Base-by-base conservation (phyloP, 2,329 filamentous ascomycete species). In the Grosmannia penicillata region DNA sequence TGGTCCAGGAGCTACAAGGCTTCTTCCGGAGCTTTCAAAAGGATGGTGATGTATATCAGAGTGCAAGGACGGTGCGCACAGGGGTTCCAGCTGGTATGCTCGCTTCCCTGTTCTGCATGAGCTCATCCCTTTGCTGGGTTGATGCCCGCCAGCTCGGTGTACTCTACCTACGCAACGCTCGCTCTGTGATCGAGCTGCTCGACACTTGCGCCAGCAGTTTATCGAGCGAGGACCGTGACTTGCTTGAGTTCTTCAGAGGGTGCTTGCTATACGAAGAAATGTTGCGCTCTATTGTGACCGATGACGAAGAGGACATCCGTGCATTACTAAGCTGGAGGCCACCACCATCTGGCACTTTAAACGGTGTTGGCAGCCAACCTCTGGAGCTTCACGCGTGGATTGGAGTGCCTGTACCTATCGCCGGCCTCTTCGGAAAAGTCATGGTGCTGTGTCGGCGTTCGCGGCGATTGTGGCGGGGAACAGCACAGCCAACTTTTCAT, bases 211-310 rank as follows among this genome's bases (percentile, higher is more conserved):
- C 31, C 1, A 17, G 18, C 27, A 15, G 22, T 34, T 36, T 50
- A 17, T 44, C 46, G 4, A 17, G 26, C 10, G 41, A 47, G 18
- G 51, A 59, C n/a, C 37, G 43, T 2, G 47, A 56, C 8, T 43
- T 57, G 4, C 33, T 62, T 6, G 47, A 45, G 1, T 60, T 60
- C 21, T 62, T 62, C 36, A 55, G 57, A 25, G 58, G 59, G 27
- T 60, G 58, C 24, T 45, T 59, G 38, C 48, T 55, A 0, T 62
- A 62, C 40, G 60, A 58, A 42, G 59, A 62, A 29, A 55, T 62
- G 49, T 43, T 62, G 6, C 47, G 60, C 2, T 53, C 57, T 1
- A 54, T 62, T 0, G 56, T 62, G 4, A 55, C 51, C 1, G 55
- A 59, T 25, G 55, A 57, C 3, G 46, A 47, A 19, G 50, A 49